phyloP scores from a whole-genome alignment of 2,329 filamentous ascomycete species.

The Scorias spongiosa region DNA sequence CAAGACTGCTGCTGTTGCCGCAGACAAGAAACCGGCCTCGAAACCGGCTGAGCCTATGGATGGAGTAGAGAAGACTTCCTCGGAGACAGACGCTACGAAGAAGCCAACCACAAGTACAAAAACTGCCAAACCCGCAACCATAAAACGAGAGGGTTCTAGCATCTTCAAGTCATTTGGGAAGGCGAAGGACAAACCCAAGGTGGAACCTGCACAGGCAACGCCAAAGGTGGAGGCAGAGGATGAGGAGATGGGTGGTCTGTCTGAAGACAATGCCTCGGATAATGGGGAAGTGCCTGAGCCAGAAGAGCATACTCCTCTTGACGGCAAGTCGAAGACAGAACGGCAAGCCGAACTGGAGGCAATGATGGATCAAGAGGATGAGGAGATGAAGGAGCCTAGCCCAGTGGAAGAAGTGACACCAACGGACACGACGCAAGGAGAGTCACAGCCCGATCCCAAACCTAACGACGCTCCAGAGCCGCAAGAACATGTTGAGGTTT shows the following conservation, averaged over 20 bases:
- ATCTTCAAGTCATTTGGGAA: constrained; percentile 74
- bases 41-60: constrained; percentile 7
- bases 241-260: constrained; percentile 22
- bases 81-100: constrained; percentile 25
- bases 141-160: constrained; percentile 47
- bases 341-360: constrained; percentile 50
- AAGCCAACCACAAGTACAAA: constrained; percentile 18
- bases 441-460: constrained; percentile 1
- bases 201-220: constrained; percentile 17
- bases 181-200: constrained; percentile 37
- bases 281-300: constrained; percentile 41
- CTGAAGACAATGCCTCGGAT: constrained; percentile 34
- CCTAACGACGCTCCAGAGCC: constrained; percentile 6
- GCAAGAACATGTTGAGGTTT: constrained; percentile 34
- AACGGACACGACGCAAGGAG: constrained; percentile 6
- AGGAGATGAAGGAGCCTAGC: constrained; percentile 40
- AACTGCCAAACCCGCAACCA: constrained; percentile 24
- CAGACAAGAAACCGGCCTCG: constrained; percentile 6
- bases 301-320: constrained; percentile 10
- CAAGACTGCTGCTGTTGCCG: constrained; percentile 3
- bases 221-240: constrained; percentile 16
- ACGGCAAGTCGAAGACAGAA: constrained; percentile 38
- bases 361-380: constrained; percentile 58
- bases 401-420: constrained; percentile 24
- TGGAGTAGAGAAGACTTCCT: constrained; percentile 7